Evolutionary conservation across 768 basidiomycete species (phyloP).

Genomic region (Tephrocybe sp.): DNA sequence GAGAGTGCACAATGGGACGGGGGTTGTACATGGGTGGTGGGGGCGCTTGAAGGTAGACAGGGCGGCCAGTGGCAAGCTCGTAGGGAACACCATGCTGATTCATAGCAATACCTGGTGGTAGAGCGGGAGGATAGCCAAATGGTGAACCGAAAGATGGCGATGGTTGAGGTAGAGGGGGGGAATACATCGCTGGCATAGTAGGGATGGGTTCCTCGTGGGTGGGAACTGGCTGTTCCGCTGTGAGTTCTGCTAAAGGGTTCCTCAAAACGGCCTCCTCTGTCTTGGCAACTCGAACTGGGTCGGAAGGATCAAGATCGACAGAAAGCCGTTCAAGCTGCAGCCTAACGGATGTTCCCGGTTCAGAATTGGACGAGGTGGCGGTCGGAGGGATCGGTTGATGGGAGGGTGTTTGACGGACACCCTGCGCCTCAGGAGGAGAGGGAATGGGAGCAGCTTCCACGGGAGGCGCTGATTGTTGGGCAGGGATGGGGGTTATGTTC

Average conservation of each 20-base stretch:
- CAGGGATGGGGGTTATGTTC: slow-evolving; percentile 28
- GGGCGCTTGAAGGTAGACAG: slow-evolving; percentile 68
- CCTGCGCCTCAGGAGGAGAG: background rate
- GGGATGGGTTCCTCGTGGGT: slow-evolving; percentile 35
- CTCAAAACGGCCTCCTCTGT: slow-evolving; percentile 52
- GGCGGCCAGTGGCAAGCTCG: slow-evolving; percentile 79
- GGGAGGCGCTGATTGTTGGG: slow-evolving; percentile 19
- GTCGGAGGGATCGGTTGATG: slow-evolving; percentile 23
- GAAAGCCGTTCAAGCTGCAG: slow-evolving; percentile 43
- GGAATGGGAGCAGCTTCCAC: slow-evolving; percentile 9
- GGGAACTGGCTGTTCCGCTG: slow-evolving; percentile 18
- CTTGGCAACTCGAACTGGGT: slow-evolving; percentile 36
- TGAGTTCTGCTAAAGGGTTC: slow-evolving; percentile 30
- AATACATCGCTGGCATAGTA: slow-evolving; percentile 42
- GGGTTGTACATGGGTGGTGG: slow-evolving; percentile 65
- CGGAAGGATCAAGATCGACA: slow-evolving; percentile 29
- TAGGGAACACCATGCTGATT: slow-evolving; percentile 79
- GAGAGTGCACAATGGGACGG: slow-evolving; percentile 61
- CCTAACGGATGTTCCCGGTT: slow-evolving; percentile 31
- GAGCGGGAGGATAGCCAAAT: slow-evolving; percentile 57
- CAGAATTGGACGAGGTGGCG: slow-evolving; percentile 17
- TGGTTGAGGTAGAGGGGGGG: slow-evolving; percentile 37
- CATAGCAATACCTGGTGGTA: slow-evolving; percentile 75
- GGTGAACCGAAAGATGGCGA: slow-evolving; percentile 71
- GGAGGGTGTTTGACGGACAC: slow-evolving; percentile 7